Evolutionary conservation across 78 protist genomes (phyloP).

Genomic region (Guillardia theta): DNA sequence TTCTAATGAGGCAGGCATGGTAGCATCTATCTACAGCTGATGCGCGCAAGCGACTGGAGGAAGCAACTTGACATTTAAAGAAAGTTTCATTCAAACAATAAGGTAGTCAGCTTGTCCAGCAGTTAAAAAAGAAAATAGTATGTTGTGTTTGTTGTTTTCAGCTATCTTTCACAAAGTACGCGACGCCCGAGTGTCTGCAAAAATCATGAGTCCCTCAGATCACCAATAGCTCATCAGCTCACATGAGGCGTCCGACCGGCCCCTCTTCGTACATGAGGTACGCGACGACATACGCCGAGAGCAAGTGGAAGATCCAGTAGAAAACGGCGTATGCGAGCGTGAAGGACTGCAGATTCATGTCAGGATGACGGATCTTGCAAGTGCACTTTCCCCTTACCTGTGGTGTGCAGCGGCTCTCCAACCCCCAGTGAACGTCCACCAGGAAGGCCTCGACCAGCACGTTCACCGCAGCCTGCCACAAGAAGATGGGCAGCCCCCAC

Average conservation of each 20-base stretch:
- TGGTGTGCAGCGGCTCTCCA: neutral
- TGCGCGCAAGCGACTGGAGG: no score
- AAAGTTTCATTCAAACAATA: no score
- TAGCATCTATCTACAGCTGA: no score
- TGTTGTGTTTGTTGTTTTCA: no score
- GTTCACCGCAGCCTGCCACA: neutral
- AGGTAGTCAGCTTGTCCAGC: no score
- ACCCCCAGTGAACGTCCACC: neutral
- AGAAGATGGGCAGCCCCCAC: slow-evolving; percentile 20
- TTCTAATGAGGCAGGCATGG: no score
- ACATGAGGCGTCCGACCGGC: neutral
- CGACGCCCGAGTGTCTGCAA: no score
- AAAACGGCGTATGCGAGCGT: neutral
- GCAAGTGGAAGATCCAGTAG: neutral
- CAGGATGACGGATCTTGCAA: neutral
- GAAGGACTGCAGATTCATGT: neutral
- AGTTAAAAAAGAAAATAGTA: no score
- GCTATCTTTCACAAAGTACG: no score
- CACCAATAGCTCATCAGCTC: no score
- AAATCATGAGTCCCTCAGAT: no score
- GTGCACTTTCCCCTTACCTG: neutral
- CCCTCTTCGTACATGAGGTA: neutral
- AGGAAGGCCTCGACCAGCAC: neutral
- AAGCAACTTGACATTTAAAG: no score
- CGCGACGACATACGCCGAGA: neutral